Evolutionary conservation across 805 yeast species (phyloP).

Genomic region (Yarrowia deformans): DNA sequence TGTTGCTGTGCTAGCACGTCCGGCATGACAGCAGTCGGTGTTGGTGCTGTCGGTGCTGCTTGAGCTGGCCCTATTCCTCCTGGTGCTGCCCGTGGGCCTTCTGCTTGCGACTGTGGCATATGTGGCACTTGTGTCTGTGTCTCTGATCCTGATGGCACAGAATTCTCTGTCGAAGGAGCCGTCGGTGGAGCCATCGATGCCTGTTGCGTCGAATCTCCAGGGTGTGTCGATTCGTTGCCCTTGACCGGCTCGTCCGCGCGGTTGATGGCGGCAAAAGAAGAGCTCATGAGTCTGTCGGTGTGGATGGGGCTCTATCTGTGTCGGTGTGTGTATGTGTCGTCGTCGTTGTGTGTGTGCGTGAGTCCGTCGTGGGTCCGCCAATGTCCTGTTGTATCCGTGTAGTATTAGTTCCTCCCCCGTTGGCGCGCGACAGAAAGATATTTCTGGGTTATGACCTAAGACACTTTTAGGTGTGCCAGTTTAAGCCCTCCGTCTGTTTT

Average conservation of each 20-base stretch:
- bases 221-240: not conserved
- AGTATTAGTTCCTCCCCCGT: constrained; percentile 11
- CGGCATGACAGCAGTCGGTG: not conserved
- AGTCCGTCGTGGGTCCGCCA: not conserved
- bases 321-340: not conserved
- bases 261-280: constrained; percentile 34
- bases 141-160: not conserved
- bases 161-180: not conserved
- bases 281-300: not conserved
- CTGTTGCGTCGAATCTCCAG: not conserved
- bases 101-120: too few species aligned
- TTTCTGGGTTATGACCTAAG: constrained; percentile 13
- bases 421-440: constrained; percentile 19
- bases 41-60: not conserved
- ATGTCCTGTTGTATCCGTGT: not conserved
- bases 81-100: not conserved
- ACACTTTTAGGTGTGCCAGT: constrained; percentile 19
- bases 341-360: too few species aligned
- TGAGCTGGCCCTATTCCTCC: not conserved
- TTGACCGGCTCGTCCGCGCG: constrained; percentile 1
- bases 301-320: not conserved
- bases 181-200: too few species aligned
- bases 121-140: not conserved
- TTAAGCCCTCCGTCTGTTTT: constrained; percentile 31
- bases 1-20: not conserved